Evolutionary conservation across 495 filamentous ascomycete genomes (phyloP).

Genomic region (Clohesyomyces aquaticus): DNA sequence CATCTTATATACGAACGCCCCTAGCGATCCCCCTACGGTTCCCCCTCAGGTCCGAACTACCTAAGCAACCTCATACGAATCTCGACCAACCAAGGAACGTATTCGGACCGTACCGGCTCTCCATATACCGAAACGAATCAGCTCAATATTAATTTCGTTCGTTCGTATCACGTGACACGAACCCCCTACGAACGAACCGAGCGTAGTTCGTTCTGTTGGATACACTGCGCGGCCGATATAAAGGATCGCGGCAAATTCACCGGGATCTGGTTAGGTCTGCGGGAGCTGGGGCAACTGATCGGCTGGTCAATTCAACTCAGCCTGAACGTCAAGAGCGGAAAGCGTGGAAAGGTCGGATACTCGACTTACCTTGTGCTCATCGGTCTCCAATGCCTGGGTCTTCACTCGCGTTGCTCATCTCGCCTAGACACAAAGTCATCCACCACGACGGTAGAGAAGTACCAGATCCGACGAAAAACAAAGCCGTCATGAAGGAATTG

Average conservation of each 20-base stretch:
- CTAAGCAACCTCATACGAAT: no score
- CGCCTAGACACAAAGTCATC: conserved; percentile 60
- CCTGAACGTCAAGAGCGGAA: conserved; percentile 53
- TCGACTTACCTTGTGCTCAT: conserved; percentile 60
- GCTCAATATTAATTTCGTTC: no score
- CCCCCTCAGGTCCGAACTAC: no score
- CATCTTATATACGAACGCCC: no score
- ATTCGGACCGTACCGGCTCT: no score
- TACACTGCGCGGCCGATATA: no score
- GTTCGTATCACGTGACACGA: no score
- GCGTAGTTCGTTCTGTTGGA: no score
- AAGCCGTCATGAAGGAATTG: conserved; percentile 51
- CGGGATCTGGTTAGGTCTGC: conserved; percentile 62
- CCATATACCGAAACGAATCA: no score
- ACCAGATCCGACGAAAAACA: conserved; percentile 50
- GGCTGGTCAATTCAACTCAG: conserved; percentile 61
- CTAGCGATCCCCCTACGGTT: no score
- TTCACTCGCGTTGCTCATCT: conserved; percentile 57
- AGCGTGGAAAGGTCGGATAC: conserved; percentile 59
- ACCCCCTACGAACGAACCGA: no score
- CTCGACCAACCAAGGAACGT: no score
- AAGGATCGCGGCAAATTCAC: conserved; percentile 58
- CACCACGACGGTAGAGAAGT: conserved; percentile 53
- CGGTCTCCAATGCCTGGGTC: conserved; percentile 56
- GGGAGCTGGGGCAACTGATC: conserved; percentile 60